Percentiles rank a stretch among this genome's conserved stretches.
Evolutionary conservation across 345 rosid genomes (phyloP).

Genomic region (Euphorbia lathyris): DNA sequence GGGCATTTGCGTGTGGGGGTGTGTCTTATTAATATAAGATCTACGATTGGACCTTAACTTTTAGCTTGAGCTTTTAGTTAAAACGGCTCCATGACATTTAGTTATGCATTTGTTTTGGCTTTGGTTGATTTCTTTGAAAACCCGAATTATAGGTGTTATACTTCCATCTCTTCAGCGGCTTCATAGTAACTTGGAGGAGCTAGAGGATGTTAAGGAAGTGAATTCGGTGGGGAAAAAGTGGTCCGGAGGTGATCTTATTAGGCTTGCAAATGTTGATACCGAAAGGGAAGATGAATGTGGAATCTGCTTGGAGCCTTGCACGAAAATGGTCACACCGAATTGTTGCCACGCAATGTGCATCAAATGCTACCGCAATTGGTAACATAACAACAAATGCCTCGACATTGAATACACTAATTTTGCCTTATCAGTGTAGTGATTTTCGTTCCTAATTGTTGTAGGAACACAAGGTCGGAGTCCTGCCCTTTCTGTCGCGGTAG

Average conservation of each 20-base stretch:
- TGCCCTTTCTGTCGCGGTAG: conserved; percentile 97
- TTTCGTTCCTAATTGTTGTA: conserved; percentile 31
- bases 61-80: too few relatives aligned
- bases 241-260: conserved; percentile 40
- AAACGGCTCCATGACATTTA: too few relatives aligned
- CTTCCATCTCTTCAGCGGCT: conserved; percentile 84
- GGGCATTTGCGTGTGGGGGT: too few relatives aligned
- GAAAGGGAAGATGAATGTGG: conserved; percentile 98
- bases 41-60: too few relatives aligned
- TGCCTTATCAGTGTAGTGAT: neutral
- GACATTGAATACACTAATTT: neutral
- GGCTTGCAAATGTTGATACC: conserved; percentile 44
- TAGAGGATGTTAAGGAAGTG: conserved; percentile 30
- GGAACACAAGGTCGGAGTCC: conserved; percentile 91
- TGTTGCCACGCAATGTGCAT: conserved; percentile 98
- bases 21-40: too few relatives aligned
- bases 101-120: neutral
- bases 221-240: conserved; percentile 41
- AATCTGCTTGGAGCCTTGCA: conserved; percentile 94
- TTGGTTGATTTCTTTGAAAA: neutral
- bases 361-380: conserved; percentile 96
- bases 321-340: conserved; percentile 86
- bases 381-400: conserved; percentile 8
- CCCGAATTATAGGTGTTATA: conserved; percentile 56
- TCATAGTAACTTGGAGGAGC: conserved; percentile 49